A percentile compares a stretch with the other conserved stretches of the same genome.
Evolutionary conservation across 257 asterid genomes (phyloP).

Genomic region (Nicotiana benthamiana): DNA sequence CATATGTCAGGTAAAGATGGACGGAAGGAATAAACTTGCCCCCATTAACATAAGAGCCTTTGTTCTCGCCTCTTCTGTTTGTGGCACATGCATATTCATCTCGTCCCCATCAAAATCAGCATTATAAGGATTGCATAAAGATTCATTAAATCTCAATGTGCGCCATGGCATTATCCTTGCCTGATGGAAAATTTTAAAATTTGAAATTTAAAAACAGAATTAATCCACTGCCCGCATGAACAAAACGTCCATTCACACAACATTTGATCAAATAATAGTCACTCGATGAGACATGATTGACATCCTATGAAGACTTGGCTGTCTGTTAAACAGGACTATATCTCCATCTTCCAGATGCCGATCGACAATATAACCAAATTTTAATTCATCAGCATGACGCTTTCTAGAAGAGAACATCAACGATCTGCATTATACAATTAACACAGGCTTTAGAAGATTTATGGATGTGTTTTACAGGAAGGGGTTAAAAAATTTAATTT

Average conservation of each 20-base stretch:
- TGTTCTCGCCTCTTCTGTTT: constrained; percentile 94
- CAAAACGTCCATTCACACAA: background rate
- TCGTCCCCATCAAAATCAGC: constrained; percentile 99
- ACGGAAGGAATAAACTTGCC: constrained; percentile 32
- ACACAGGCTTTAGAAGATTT: background rate
- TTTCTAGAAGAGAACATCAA: constrained; percentile 45
- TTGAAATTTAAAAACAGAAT: background rate
- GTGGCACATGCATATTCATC: constrained; percentile 99
- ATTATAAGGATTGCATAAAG: constrained; percentile 96
- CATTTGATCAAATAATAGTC: constrained; percentile 13
- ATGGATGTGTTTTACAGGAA: background rate
- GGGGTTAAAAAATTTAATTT: background rate
- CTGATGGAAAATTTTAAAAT: constrained; percentile 31
- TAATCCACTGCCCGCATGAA: background rate
- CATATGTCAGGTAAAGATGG: background rate
- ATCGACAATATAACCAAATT: constrained; percentile 67
- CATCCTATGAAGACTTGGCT: constrained; percentile 97
- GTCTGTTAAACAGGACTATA: constrained; percentile 73
- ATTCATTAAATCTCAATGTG: constrained; percentile 90
- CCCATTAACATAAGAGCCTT: constrained; percentile 97
- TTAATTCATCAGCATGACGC: constrained; percentile 72
- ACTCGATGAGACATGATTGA: constrained; percentile 96
- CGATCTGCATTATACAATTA: constrained; percentile 31
- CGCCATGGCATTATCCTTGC: constrained; percentile 99
- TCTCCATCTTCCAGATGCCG: constrained; percentile 98